Evolutionary conservation across 495 filamentous ascomycete genomes (phyloP).

Genomic region (Podospora pseudoanserina): DNA sequence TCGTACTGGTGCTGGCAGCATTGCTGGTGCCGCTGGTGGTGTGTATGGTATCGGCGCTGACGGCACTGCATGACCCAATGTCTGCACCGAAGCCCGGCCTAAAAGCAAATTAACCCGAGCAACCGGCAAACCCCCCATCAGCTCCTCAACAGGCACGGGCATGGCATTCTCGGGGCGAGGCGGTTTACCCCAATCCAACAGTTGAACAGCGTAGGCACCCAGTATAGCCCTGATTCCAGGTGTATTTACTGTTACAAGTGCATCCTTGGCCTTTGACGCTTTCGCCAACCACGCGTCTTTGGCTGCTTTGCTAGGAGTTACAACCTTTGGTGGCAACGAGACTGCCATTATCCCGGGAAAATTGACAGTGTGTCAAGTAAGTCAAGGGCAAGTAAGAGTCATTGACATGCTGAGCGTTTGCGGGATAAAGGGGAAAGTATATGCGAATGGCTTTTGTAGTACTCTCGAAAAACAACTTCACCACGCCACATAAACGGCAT

Average conservation of each 20-base stretch:
- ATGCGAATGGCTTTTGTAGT: neutral
- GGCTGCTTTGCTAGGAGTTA: neutral
- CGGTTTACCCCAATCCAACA: neutral
- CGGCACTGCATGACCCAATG: neutral
- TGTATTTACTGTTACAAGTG: neutral
- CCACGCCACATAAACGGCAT: slow-evolving; percentile 10
- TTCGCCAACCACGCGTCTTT: neutral
- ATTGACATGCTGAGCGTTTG: neutral
- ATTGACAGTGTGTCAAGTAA: neutral
- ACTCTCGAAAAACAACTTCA: neutral
- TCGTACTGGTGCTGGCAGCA: neutral
- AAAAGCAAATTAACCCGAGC: neutral
- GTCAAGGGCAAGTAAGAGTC: neutral
- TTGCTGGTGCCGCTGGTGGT: neutral
- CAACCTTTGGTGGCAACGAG: neutral
- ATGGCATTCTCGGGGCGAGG: neutral
- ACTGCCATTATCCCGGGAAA: neutral
- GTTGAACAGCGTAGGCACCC: neutral
- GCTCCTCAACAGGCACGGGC: neutral
- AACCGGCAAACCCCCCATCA: neutral
- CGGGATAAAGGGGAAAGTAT: neutral
- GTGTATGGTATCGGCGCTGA: neutral
- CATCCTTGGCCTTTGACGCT: neutral
- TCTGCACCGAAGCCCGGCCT: neutral
- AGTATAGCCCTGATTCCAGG: neutral